phyloP scores from a whole-genome alignment of 1,284 basidiomycete genomes.

The Naganishia cerealis region DNA sequence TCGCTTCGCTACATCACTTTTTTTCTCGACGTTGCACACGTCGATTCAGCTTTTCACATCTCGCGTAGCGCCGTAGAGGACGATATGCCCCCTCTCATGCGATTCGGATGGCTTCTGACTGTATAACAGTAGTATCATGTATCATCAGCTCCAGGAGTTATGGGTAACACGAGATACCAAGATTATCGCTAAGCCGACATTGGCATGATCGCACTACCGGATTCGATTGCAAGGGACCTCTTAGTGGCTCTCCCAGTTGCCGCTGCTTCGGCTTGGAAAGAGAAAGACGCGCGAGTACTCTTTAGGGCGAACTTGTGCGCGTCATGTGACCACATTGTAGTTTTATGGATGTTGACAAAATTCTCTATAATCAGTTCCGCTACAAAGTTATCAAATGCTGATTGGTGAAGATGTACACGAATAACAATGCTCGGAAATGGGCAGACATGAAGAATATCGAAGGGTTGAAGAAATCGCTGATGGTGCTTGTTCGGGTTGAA shows the following conservation, averaged over 20 bases:
- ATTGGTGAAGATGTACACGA: background rate
- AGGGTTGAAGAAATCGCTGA: too few relatives aligned
- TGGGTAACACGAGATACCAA: background rate
- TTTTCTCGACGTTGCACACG: background rate
- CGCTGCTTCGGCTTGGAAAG: background rate
- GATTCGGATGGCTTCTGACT: background rate
- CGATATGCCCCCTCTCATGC: background rate
- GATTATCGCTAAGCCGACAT: background rate
- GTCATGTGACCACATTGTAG: background rate
- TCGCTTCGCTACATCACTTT: slow-evolving; percentile 22
- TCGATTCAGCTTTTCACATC: background rate
- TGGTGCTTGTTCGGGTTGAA: too few relatives aligned
- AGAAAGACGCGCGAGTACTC: background rate
- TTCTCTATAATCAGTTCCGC: background rate
- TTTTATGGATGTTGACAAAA: background rate
- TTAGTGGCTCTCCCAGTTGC: too few relatives aligned
- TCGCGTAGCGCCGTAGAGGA: background rate
- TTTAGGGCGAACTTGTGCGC: background rate
- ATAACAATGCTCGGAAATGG: background rate
- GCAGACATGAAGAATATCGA: background rate
- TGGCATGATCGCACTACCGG: too few relatives aligned
- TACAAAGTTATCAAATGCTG: slow-evolving; percentile 4
- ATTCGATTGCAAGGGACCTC: too few relatives aligned
- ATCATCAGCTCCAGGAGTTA: slow-evolving; percentile 1
- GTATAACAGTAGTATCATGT: slow-evolving; percentile 3